phyloP scores from a whole-genome alignment of 1,284 basidiomycete genomes.

The Cryptococcus maquisensis region DNA sequence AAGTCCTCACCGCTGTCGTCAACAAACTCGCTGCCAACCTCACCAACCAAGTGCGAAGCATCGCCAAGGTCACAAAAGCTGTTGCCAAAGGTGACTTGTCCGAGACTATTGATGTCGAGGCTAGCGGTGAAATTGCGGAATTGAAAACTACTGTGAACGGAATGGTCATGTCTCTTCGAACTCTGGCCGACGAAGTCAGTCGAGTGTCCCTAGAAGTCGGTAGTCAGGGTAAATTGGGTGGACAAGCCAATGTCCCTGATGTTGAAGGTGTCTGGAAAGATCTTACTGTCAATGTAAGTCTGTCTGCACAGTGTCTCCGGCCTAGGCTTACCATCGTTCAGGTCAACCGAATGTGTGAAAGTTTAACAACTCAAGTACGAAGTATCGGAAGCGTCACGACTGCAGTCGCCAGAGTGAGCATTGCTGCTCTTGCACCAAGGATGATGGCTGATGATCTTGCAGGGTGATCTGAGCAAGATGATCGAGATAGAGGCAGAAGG shows the following conservation, averaged over 20 bases:
- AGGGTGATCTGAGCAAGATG: slow-evolving; percentile 54
- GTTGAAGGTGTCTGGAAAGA: slow-evolving; percentile 95
- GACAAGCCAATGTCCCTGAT: slow-evolving; percentile 81
- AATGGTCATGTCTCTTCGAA: slow-evolving; percentile 87
- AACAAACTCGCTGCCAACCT: slow-evolving; percentile 91
- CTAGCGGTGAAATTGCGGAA: slow-evolving; percentile 92
- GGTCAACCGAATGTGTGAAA: slow-evolving; percentile 91
- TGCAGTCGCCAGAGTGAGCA: slow-evolving; percentile 63
- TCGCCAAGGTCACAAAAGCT: slow-evolving; percentile 95
- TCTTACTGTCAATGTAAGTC: slow-evolving; percentile 77
- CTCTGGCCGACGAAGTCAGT: slow-evolving; percentile 92
- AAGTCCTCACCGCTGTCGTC: slow-evolving; percentile 80
- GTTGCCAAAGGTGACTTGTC: slow-evolving; percentile 92
- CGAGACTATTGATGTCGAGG: slow-evolving; percentile 95
- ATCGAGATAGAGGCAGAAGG: slow-evolving; percentile 75
- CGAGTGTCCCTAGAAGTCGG: slow-evolving; percentile 93
- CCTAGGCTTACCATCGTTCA: slow-evolving; percentile 33
- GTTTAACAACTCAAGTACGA: slow-evolving; percentile 89
- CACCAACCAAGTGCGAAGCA: slow-evolving; percentile 89
- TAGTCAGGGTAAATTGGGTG: slow-evolving; percentile 82
- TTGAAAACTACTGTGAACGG: slow-evolving; percentile 97
- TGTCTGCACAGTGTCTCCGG: background rate
- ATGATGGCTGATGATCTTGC: background rate
- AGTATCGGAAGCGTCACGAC: slow-evolving; percentile 89
- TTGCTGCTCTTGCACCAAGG: background rate